Evolutionary conservation across 331 rosid species (phyloP), one percentile per base, ranked within the genome.

Genomic region (Malus hybrid): DNA sequence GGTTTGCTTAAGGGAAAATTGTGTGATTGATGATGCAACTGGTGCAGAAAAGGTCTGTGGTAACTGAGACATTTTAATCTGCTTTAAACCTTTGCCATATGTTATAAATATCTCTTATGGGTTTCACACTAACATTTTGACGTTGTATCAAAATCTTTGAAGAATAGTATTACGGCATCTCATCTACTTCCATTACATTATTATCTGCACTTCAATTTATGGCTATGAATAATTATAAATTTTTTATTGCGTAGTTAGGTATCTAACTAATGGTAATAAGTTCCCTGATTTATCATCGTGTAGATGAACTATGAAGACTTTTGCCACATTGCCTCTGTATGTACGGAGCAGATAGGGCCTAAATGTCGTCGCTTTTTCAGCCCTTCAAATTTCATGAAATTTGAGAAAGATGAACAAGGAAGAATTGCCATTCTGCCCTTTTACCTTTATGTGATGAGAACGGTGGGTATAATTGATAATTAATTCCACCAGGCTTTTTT

Each of bases 301-400:
- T 72, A 95, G 99, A 95, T 95, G 99, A 95, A 95, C 84, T 95
- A 95, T 80, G 99, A 95, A 86, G 97, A 95, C 76, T 95, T 95
- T 83, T 95, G 99, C 88, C 99, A 92, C 87, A 95, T 95, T 79
- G 96, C 97, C 77, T 87, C 99, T 71, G 97, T 95, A 77, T 95
- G 99, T 84, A 89, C 97, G 32, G 99, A 92, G 86, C 99, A 92
- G 86, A 95, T 95, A 68, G 99, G 99, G 76, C 87, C 99, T 42
- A 95, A 92, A 84, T 95, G 97, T 63, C 88, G 97, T 20, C 90
- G 97, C 44, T 95, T 95, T 84, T 95, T 95, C 81, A 95, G 99
- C 83, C 99, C 99, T 81, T 95, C 99, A 57, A 95, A 95, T 85
- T 95, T 95, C 79, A 95, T 95, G 99, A 95, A 95, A 84, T 95